Percentiles rank a stretch among this genome's conserved stretches.
Conservation (phyloP, 1,284 basidiomycete species). For the Rhodotorula sp. region DNA sequence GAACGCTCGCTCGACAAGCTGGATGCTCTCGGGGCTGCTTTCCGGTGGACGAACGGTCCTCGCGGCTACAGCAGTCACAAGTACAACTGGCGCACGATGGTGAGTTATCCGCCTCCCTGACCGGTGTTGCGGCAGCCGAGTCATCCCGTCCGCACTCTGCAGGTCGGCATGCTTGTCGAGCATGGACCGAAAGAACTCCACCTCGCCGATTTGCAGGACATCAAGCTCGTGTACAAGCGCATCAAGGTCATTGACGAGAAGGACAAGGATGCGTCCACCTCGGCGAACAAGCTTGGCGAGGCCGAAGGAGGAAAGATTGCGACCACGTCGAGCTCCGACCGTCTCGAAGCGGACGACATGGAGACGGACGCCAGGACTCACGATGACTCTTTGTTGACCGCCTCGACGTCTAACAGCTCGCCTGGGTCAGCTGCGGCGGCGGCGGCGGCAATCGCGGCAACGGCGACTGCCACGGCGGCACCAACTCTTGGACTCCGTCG, state of each 20-base stretch:
- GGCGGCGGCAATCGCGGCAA: too few species aligned
- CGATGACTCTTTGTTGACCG: too few species aligned
- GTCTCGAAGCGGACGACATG: too few species aligned
- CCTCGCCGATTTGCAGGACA: background rate
- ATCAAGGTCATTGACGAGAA: background rate
- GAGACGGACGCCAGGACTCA: too few species aligned
- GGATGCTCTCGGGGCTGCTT: background rate
- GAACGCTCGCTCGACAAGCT: background rate
- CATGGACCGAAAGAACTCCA: background rate
- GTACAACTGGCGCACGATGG: background rate
- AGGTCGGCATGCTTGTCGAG: background rate
- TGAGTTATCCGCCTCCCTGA: too few species aligned
- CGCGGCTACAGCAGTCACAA: background rate
- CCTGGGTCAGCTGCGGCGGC: too few species aligned
- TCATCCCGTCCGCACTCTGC: background rate
- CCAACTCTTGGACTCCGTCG: too few species aligned
- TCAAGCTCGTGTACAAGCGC: background rate
- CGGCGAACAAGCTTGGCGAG: too few species aligned
- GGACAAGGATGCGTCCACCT: background rate
- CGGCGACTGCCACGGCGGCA: too few species aligned
- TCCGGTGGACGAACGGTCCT: background rate
- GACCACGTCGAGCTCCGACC: background rate
- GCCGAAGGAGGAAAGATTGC: background rate
- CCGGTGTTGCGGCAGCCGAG: too few species aligned
- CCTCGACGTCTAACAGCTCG: too few species aligned